These are phyloP conservation scores for Entonaema liquescens DNA, from an alignment of 495 filamentous ascomycete species.

Conservation along the genomic window DNA sequence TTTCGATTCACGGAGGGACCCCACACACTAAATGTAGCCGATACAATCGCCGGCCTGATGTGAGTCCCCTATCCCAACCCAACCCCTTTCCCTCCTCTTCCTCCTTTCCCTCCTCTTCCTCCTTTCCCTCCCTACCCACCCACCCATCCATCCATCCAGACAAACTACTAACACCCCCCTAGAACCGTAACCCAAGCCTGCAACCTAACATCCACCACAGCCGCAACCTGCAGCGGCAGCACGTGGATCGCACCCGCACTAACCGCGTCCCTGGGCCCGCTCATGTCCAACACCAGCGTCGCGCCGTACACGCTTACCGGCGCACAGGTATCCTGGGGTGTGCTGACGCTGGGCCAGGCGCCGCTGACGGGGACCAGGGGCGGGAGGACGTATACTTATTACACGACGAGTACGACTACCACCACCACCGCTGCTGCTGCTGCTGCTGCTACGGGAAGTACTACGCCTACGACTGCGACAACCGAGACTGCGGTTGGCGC, in stretches of 20 bases:
- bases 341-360: constrained; percentile 48
- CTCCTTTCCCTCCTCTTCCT: constrained; percentile 1
- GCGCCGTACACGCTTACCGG: constrained; percentile 40
- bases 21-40: constrained; percentile 43
- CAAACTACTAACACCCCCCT: background rate
- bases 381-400: constrained; percentile 33
- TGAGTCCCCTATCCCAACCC: constrained; percentile 20
- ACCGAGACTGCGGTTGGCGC: too few relatives aligned
- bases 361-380: constrained; percentile 37
- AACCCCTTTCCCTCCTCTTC: background rate
- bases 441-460: background rate
- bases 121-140: background rate
- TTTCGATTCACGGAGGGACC: constrained; percentile 53
- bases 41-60: constrained; percentile 42
- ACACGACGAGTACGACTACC: constrained; percentile 4
- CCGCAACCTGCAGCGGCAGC: constrained; percentile 52
- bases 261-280: constrained; percentile 30
- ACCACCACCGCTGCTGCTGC: constrained; percentile 9
- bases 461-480: too few relatives aligned
- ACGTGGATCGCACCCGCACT: constrained; percentile 37
- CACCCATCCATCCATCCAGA: background rate
- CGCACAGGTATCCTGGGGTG: constrained; percentile 47
- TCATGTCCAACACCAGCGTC: constrained; percentile 41
- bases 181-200: constrained; percentile 51
- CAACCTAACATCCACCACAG: constrained; percentile 43